These are phyloP conservation scores for Vaccinium myrtillus DNA, from an alignment of 148 eudicot genomes.

Conservation along the genomic window DNA sequence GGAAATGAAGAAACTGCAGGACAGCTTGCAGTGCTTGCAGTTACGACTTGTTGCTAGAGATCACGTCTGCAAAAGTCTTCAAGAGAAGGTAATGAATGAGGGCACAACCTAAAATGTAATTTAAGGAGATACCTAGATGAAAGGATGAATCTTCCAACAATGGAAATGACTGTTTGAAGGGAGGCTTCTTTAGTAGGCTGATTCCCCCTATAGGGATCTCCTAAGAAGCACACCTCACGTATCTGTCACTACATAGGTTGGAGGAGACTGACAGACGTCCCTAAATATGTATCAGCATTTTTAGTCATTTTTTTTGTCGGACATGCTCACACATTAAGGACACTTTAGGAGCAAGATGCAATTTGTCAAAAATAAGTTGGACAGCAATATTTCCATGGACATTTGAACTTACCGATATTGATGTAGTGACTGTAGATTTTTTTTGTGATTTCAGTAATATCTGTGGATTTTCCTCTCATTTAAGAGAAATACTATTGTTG, in stretches of 20 bases:
- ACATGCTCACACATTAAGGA: not conserved
- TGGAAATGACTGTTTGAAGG: not conserved
- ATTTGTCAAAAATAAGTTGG: not conserved
- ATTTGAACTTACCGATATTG: not conserved
- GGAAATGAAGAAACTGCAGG: slow-evolving; percentile 83
- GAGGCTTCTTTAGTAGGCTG: not conserved
- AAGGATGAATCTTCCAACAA: not conserved
- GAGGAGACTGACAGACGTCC: not conserved
- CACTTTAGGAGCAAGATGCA: not conserved
- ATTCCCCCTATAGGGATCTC: not conserved
- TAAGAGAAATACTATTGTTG: not conserved
- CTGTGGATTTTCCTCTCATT: not conserved
- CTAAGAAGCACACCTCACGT: not conserved
- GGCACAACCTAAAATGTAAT: no score
- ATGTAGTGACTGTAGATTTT: not conserved
- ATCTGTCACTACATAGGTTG: not conserved
- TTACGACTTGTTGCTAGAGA: slow-evolving; percentile 78
- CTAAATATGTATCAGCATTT: not conserved
- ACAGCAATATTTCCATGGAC: not conserved
- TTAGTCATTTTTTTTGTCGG: not conserved
- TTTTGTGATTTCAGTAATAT: not conserved
- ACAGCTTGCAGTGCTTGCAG: slow-evolving; percentile 75
- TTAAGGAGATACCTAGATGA: not conserved
- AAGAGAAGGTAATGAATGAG: slow-evolving; percentile 62
- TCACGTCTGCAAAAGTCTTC: slow-evolving; percentile 61